Conservation (phyloP, 495 filamentous ascomycete genomes). For the Penicillium waksmanii region DNA sequence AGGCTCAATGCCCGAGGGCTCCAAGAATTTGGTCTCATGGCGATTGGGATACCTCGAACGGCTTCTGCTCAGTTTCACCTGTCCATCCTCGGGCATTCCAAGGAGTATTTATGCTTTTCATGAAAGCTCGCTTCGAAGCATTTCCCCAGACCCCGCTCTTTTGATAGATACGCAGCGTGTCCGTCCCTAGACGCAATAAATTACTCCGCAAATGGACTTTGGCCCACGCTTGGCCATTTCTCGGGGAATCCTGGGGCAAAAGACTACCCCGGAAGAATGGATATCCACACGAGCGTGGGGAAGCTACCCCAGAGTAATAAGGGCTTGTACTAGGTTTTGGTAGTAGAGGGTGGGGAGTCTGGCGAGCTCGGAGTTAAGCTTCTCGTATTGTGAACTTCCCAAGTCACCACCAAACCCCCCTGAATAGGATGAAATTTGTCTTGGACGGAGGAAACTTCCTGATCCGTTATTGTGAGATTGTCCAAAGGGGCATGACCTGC, state of each 20-base stretch:
- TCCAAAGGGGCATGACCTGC: background rate
- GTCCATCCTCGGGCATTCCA: background rate
- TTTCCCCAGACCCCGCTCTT: background rate
- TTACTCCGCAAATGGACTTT: background rate
- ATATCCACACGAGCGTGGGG: constrained; percentile 16
- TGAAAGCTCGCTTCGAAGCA: background rate
- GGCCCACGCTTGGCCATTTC: background rate
- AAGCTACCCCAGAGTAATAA: background rate
- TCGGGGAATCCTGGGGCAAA: background rate
- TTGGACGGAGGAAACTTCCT: constrained; percentile 10
- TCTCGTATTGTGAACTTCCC: background rate
- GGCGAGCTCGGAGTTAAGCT: background rate
- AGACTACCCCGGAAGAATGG: background rate
- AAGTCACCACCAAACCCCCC: background rate
- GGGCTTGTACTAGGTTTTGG: background rate
- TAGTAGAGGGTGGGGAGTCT: constrained; percentile 1
- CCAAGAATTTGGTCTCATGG: constrained; percentile 4
- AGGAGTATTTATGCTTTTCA: background rate
- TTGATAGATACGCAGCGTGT: background rate
- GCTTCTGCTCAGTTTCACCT: background rate
- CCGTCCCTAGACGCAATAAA: background rate
- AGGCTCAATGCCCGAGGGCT: background rate
- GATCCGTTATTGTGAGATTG: constrained; percentile 1
- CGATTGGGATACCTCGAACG: background rate
- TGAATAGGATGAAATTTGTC: background rate